phyloP scores from a whole-genome alignment of 202 grass and related monocot genomes.

The Brachypodium distachyon region DNA sequence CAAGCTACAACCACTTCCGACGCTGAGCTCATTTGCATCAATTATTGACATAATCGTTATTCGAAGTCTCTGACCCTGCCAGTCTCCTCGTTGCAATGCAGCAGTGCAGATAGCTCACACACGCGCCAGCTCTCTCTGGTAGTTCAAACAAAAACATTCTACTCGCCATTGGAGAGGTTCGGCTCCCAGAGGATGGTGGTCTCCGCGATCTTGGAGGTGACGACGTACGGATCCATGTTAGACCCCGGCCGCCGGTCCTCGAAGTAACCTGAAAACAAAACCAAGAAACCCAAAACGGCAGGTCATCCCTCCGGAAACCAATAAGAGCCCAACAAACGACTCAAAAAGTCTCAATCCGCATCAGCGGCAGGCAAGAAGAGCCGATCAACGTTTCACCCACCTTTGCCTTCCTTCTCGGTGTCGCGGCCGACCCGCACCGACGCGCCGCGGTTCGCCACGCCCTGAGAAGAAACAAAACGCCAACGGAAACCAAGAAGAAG shows the following conservation, averaged over 20 bases:
- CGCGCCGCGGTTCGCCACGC: constrained; percentile 75
- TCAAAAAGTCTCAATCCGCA: background rate
- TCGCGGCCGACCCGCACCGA: constrained; percentile 77
- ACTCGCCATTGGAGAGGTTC: constrained; percentile 12
- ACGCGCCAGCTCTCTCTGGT: too few species aligned
- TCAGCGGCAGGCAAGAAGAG: background rate
- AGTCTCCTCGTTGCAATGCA: background rate
- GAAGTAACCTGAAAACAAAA: constrained; percentile 46
- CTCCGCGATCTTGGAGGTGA: constrained; percentile 64
- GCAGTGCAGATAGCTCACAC: too few species aligned
- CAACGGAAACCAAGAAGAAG: background rate
- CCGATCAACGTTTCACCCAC: background rate
- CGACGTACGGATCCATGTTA: constrained; percentile 84
- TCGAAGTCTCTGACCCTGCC: background rate
- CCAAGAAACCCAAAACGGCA: background rate
- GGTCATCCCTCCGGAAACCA: background rate
- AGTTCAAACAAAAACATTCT: background rate
- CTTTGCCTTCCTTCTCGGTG: constrained; percentile 73
- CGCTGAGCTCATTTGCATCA: background rate
- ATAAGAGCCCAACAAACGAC: background rate
- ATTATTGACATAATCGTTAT: background rate
- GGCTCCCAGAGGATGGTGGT: constrained; percentile 52
- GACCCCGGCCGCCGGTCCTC: constrained; percentile 77
- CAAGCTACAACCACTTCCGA: background rate
- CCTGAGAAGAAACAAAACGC: constrained; percentile 10